These are phyloP conservation scores for Fusarium citri DNA, from an alignment of 2,329 filamentous ascomycete genomes.

Conservation along the genomic window DNA sequence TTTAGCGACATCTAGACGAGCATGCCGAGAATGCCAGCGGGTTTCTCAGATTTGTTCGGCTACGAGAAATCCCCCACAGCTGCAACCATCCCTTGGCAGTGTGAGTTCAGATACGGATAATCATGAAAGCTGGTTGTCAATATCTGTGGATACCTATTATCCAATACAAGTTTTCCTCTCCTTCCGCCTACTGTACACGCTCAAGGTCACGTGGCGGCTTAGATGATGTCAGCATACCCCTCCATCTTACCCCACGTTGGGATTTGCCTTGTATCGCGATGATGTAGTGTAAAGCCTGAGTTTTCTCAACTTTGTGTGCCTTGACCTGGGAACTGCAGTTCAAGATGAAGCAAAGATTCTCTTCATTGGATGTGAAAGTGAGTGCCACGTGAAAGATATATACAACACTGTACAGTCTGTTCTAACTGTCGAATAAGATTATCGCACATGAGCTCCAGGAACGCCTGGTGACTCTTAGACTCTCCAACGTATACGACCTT, in stretches of 20 bases:
- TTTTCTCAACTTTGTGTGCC: slow-evolving; percentile 26
- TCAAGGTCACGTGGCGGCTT: slow-evolving; percentile 21
- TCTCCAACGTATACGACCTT: slow-evolving; percentile 96
- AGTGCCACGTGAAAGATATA: neutral
- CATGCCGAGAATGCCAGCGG: neutral
- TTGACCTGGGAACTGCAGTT: slow-evolving; percentile 5
- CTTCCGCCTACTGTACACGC: neutral
- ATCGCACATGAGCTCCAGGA: slow-evolving; percentile 92
- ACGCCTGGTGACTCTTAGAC: slow-evolving; percentile 79
- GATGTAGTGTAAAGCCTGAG: slow-evolving; percentile 25
- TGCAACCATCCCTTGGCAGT: neutral
- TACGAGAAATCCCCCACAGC: neutral
- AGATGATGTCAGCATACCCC: slow-evolving; percentile 40
- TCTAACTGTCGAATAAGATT: slow-evolving; percentile 66
- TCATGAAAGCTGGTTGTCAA: neutral
- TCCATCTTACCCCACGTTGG: slow-evolving; percentile 30
- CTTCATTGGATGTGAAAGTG: slow-evolving; percentile 81
- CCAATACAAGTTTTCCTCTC: neutral
- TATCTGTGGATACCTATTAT: neutral
- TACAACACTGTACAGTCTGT: neutral
- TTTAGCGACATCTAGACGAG: slow-evolving; percentile 8
- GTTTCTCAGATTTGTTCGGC: neutral
- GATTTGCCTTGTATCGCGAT: slow-evolving; percentile 15
- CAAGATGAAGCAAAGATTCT: slow-evolving; percentile 83
- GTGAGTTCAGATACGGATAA: neutral